Conservation (phyloP, 345 rosid genomes). For the Salix exigua region DNA sequence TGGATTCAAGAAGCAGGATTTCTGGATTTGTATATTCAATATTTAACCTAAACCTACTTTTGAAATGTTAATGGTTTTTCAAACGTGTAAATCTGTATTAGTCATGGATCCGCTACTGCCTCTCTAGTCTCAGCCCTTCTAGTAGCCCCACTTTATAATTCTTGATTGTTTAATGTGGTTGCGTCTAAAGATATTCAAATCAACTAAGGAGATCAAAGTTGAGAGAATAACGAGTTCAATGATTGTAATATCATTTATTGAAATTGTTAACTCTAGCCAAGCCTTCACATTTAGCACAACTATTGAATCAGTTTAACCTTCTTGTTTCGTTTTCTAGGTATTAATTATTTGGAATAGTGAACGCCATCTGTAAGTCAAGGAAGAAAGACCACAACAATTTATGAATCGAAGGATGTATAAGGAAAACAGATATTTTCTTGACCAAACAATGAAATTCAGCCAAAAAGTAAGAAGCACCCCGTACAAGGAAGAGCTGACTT, state of each 20-base stretch:
- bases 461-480: neutral
- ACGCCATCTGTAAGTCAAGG: neutral
- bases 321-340: neutral
- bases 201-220: neutral
- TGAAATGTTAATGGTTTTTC: neutral
- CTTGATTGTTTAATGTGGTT: neutral
- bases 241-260: neutral
- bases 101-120: neutral
- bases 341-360: neutral
- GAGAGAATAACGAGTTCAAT: neutral
- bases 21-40: neutral
- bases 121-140: neutral
- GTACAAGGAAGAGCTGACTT: neutral
- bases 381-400: neutral
- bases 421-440: neutral
- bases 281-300: neutral
- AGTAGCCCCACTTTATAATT: neutral
- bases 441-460: neutral
- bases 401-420: neutral
- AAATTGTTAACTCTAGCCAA: neutral
- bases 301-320: neutral
- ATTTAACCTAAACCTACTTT: neutral
- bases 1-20: conserved; percentile 7
- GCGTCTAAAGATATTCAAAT: neutral
- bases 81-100: neutral